These are phyloP conservation scores for Bolboschoenus planiculmis DNA, from an alignment of 176 grass and related monocot genomes.

Conservation along the genomic window DNA sequence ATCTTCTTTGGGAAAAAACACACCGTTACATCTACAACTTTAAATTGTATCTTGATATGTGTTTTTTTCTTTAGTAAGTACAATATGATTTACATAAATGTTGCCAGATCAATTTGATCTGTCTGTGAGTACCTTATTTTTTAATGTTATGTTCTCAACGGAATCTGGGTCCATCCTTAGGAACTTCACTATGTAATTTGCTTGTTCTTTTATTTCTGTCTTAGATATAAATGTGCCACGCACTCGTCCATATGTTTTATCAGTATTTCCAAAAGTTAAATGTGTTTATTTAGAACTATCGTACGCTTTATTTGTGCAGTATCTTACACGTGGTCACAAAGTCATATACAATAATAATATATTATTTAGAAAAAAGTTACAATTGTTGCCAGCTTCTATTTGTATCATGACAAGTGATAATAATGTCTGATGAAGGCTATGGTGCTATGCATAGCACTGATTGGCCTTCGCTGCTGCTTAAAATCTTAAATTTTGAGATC, in stretches of 20 bases:
- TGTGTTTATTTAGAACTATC: not conserved
- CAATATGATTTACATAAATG: not conserved
- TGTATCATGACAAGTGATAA: not conserved
- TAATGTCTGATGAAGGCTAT: not conserved
- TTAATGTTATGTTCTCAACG: not conserved
- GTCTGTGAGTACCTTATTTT: not conserved
- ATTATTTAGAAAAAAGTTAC: not conserved
- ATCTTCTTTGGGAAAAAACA: not conserved
- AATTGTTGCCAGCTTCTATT: no score
- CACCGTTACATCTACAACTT: not conserved
- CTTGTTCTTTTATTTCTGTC: not conserved
- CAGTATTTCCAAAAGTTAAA: not conserved
- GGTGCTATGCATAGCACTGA: not conserved
- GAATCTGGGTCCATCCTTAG: not conserved
- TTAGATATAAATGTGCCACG: not conserved
- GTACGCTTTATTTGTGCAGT: not conserved
- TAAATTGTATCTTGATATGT: not conserved
- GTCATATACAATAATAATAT: not conserved
- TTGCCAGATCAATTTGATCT: conserved; percentile 1
- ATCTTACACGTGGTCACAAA: not conserved
- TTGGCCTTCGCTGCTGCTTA: not conserved
- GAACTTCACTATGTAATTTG: not conserved
- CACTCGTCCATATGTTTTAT: not conserved
- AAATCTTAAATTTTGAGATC: not conserved
- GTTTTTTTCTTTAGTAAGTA: not conserved